phyloP scores from a whole-genome alignment of 306 rosid genomes.

The Crotalaria pallida region DNA sequence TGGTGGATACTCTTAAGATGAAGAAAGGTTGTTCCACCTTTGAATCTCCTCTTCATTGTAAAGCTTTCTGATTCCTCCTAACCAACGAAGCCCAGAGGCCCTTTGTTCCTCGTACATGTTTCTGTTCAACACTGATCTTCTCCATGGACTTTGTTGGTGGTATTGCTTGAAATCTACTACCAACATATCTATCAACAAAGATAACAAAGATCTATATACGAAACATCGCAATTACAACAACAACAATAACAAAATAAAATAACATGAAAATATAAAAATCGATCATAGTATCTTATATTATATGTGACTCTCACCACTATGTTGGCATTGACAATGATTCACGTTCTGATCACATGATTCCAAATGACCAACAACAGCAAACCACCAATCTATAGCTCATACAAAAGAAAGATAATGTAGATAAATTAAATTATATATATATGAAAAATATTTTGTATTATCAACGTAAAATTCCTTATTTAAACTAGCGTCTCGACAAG shows the following conservation, averaged over 20 bases:
- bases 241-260: neutral
- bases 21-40: slow-evolving; percentile 11
- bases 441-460: too few species aligned
- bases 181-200: slow-evolving; percentile 14
- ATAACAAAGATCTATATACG: neutral
- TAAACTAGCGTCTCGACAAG: too few species aligned
- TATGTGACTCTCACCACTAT: slow-evolving; percentile 47
- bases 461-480: neutral
- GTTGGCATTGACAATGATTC: slow-evolving; percentile 42
- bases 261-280: too few species aligned
- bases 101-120: neutral
- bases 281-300: neutral
- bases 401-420: neutral
- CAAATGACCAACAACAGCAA: slow-evolving; percentile 52
- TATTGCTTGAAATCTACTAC: slow-evolving; percentile 23
- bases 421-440: neutral
- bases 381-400: slow-evolving; percentile 57
- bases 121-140: slow-evolving; percentile 34
- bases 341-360: slow-evolving; percentile 35
- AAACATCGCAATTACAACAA: too few species aligned
- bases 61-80: slow-evolving; percentile 23
- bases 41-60: slow-evolving; percentile 15
- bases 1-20: neutral
- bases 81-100: neutral
- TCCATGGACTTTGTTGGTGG: slow-evolving; percentile 26